These are phyloP conservation scores for Davidsoniella virescens DNA, from an alignment of 2,329 filamentous ascomycete species.

Conservation along the genomic window DNA sequence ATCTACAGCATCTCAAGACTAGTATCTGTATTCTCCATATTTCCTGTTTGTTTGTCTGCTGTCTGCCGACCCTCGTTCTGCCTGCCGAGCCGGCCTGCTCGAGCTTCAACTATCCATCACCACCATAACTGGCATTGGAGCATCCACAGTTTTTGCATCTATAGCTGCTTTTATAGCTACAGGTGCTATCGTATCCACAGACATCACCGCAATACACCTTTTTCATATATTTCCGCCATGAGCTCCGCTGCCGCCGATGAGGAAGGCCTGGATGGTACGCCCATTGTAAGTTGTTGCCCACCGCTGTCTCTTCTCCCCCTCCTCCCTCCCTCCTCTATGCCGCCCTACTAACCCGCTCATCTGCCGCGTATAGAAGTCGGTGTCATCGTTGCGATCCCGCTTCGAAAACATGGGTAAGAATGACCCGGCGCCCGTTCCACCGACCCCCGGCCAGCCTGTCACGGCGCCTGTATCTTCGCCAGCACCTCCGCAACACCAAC, in stretches of 20 bases:
- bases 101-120: no score
- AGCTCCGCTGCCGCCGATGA: slow-evolving; percentile 16
- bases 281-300: slow-evolving; percentile 40
- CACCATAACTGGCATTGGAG: no score
- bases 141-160: no score
- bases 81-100: no score
- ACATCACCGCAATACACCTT: not conserved
- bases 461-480: slow-evolving; percentile 12
- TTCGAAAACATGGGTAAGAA: slow-evolving; percentile 60
- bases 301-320: no score
- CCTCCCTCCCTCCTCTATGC: not conserved
- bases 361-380: slow-evolving; percentile 44
- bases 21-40: slow-evolving; percentile 1
- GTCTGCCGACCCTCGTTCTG: not conserved
- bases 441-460: slow-evolving; percentile 22
- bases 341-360: slow-evolving; percentile 32
- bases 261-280: slow-evolving; percentile 57
- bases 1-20: slow-evolving; percentile 5
- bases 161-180: not conserved
- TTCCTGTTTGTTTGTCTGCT: slow-evolving; percentile 4
- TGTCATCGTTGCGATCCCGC: slow-evolving; percentile 64
- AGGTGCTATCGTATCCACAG: not conserved
- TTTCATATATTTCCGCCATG: slow-evolving; percentile 8
- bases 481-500: slow-evolving; percentile 11
- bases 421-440: slow-evolving; percentile 21